Conservation (phyloP, 768 basidiomycete genomes). For the Lepiota subincarnata region DNA sequence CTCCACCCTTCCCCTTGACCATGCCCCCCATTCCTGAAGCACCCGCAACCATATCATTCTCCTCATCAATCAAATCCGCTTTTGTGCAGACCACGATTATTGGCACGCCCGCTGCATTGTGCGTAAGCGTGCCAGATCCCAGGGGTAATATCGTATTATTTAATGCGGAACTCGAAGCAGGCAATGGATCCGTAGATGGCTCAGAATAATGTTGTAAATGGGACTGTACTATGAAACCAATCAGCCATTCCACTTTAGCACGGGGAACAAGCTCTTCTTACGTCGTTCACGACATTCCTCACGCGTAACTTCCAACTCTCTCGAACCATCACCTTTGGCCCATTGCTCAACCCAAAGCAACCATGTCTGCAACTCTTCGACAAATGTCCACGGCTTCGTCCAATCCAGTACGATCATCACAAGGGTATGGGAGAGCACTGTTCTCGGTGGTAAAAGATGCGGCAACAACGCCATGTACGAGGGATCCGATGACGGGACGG, state of each 20-base stretch:
- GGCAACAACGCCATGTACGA: constrained; percentile 72
- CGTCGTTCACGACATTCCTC: constrained; percentile 83
- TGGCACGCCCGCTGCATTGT: constrained; percentile 82
- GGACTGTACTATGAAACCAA: constrained; percentile 61
- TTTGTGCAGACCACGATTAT: constrained; percentile 90
- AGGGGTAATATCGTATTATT: constrained; percentile 75
- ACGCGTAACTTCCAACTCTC: constrained; percentile 69
- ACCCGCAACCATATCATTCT: constrained; percentile 67
- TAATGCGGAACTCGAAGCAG: constrained; percentile 54
- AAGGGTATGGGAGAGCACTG: constrained; percentile 63
- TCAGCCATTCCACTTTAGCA: constrained; percentile 10
- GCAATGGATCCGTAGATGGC: constrained; percentile 63
- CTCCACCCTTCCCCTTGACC: constrained; percentile 88
- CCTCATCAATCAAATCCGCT: constrained; percentile 89
- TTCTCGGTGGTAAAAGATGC: constrained; percentile 71
- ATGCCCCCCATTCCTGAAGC: constrained; percentile 83
- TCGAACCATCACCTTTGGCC: constrained; percentile 63
- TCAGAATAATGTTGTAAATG: constrained; percentile 90
- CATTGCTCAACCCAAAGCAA: constrained; percentile 81
- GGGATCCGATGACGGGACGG: constrained; percentile 76
- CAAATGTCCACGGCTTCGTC: constrained; percentile 91
- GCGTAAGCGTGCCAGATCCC: constrained; percentile 79
- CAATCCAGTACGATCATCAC: constrained; percentile 90
- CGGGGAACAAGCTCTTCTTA: constrained; percentile 24
- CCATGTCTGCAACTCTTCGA: constrained; percentile 84